These are phyloP conservation scores for Apiospora koreana DNA, from an alignment of 2,329 filamentous ascomycete species.

Conservation along the genomic window DNA sequence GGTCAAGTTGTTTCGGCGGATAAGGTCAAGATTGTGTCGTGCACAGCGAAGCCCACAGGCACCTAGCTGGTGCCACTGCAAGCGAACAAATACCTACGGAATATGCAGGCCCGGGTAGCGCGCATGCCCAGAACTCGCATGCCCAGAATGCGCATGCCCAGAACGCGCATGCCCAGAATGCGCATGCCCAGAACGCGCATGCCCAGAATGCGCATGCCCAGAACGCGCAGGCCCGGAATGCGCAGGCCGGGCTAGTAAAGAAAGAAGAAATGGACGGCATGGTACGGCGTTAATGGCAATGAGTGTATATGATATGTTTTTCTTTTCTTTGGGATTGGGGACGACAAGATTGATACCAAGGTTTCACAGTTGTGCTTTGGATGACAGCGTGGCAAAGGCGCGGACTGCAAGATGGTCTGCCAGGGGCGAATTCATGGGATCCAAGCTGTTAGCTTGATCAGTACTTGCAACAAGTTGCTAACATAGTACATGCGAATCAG, in stretches of 20 bases:
- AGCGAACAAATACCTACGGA: no score
- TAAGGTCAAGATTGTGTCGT: slow-evolving; percentile 98
- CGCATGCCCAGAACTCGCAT: no score
- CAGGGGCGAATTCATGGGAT: background rate
- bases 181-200: no score
- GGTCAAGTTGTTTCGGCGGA: slow-evolving; percentile 76
- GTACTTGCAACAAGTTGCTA: background rate
- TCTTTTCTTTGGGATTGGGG: background rate
- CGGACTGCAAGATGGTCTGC: background rate
- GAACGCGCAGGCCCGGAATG: no score
- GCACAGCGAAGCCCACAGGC: slow-evolving; percentile 73
- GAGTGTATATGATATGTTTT: background rate
- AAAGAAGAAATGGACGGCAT: background rate
- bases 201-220: no score
- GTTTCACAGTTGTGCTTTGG: background rate
- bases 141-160: no score
- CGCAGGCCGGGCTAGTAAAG: no score
- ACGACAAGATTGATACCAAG: background rate
- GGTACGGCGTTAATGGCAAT: background rate
- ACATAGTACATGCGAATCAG: background rate
- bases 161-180: no score
- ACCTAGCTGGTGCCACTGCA: slow-evolving; percentile 8
- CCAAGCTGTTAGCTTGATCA: background rate
- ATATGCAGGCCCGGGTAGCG: no score
- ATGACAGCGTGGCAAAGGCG: background rate